Evolutionary conservation across 2,329 filamentous ascomycete species (phyloP), one percentile per base, ranked within the genome.

Genomic region (Phialophora macrospora): DNA sequence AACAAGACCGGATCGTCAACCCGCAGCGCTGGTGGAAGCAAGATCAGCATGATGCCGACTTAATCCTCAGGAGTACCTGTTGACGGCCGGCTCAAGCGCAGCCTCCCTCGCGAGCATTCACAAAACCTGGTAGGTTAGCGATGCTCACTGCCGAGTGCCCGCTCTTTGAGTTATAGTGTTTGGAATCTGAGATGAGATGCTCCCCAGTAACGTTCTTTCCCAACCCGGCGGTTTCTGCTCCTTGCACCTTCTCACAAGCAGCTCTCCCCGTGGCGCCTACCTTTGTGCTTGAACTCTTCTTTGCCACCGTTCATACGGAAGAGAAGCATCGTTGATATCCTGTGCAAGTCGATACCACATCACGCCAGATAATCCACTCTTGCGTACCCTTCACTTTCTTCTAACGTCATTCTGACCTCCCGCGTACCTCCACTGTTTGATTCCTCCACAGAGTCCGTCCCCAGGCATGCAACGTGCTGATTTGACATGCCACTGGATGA

Each of bases 11-110:
- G 49, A 41, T 55, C 34, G 6, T 62, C 60, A n/a, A 48, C 17
- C 12, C 49, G 51, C 17, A 48, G 34, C 24, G 51, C 30, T 30
- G 59, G 52, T 38, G 48, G 70, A 38, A 72, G 74, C 51, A 55
- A 55, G 44, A 78, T 79, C 67, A 74, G 73, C 26, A 76, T 78
- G 74, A 79, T 79, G 77, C 77, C 77, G 17, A 74, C 72, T 24
- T 78, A 67, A 76, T 51, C 11, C 17, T 55, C 22, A 55, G 7
- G n/a, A 22, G 51, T 12, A 55, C 17, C 12, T 22, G 24, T 24
- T n/a, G 48, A 32, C 49, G 52, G 11, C 12, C 48, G 20, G 28
- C 52, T 60, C 7, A 38, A 22, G 34, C 48, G 48, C 20, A 2
- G 48, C 8, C 22, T 51, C 4, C 4, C 11, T 11, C 24, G 48